Base-by-base conservation (phyloP, 805 yeast genomes). In the Scheffersomyces amazonensis region DNA sequence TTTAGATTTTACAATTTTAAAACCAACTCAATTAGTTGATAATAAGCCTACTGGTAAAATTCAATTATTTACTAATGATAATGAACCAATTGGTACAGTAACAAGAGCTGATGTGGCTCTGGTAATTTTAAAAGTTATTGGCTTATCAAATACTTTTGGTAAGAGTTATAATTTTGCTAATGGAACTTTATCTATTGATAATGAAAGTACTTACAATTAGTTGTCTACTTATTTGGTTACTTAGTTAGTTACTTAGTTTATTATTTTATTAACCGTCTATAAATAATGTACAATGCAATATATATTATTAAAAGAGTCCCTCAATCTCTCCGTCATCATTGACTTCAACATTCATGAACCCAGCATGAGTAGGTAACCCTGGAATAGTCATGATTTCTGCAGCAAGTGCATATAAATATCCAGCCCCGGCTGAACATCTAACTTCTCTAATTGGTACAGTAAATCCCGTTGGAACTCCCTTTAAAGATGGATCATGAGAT, bases 301-400 rank as follows among this genome's bases (percentile, higher is more conserved):
- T 17, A 11, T 34, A 16, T 25, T 5, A 12, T 46, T 71, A 90
- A 60, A 90, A 90, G 60, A 90, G 73, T 21, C 98, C 98, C 53
- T 88, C 96, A 50, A 91, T 90, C 57, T 89, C 89, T 41, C 98
- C 99, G 22, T 76, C 74, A 22, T 87, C 85, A 60, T 85, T 80
- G 38, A 91, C 93, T 64, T 91, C 99, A 42, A 91, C 96, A 57
- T 90, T 87, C 96, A 91, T 87, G 72, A 86, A 91, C 18, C 98
- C 98, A 51, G 95, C 85, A 60, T 87, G 90, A 8, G 98, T 91
- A 40, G 97, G 95, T 57, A 91, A 72, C 43, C 99, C 99, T 19
- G 99, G 99, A 52, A 91, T 90, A 19, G 99, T 91, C 83, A 85
- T 89, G 54, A 91, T 91, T 65, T 91, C 96, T 40, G 95, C 97